Base-by-base conservation (phyloP, 2,329 filamentous ascomycete species). In the Colletotrichum magnum region DNA sequence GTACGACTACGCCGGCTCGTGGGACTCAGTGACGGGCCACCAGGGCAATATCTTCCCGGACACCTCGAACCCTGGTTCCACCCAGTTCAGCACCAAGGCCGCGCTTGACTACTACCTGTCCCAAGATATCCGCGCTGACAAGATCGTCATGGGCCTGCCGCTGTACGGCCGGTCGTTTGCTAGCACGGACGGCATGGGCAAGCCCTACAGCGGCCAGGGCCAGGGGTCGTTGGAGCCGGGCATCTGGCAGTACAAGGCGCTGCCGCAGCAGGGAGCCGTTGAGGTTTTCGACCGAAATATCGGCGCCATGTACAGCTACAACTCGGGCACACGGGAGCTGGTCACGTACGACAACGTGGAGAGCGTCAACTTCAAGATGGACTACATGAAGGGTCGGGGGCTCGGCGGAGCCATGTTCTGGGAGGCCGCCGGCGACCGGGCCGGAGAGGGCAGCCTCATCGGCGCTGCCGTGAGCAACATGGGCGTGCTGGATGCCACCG, bases 331-430 rank as follows among this genome's bases (percentile, higher is more conserved):
- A 10, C 83, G 84, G 58, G 89, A 89, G 74, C 88, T 96, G 81
- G 83, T 97, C 58, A 89, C 88, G 26, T 96, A 93, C 74, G 90
- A 93, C 74, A 92, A 87, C 4, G 83, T 88, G 0, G 77, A 81
- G 39, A 89, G 90, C 71, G 88, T 88, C 0, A 77, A 77, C 32
- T 76, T 81, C 72, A 97, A 96, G 82, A 87, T 87, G 0, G 77
- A 82, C 9, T 96, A 91, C 75, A 85, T 96, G 72, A 81, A 83
- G 73, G 74, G 81, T 24, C 83, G 84, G 61, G 83, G 87, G 0
- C 85, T 97, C 1, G 93, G 92, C 1, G 94, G 94, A 13, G 90
- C 88, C 0, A 93, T 96, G 84, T 97, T 92, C 87, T 97, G 94
- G 94, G 93, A 97, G 79, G 91, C 89, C 10, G 92, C 89, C 72